Conservation (phyloP, 2,329 filamentous ascomycete species). For the Neonectria coccinea region DNA sequence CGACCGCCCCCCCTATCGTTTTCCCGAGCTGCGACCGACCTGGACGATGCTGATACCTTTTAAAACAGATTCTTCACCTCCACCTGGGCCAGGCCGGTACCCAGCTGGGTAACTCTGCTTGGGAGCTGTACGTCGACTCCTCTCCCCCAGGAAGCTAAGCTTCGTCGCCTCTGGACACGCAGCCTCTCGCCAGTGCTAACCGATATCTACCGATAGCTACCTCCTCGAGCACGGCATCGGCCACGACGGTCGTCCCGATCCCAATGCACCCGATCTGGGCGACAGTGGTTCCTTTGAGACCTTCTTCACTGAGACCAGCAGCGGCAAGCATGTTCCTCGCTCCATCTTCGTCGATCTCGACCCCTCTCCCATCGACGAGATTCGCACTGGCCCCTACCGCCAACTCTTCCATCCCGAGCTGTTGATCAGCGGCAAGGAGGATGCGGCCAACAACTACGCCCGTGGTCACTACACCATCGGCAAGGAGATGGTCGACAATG, state of each 20-base stretch:
- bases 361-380: conserved; percentile 79
- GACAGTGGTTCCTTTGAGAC: conserved; percentile 77
- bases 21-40: conserved; percentile 25
- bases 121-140: conserved; percentile 74
- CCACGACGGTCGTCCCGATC: conserved; percentile 72
- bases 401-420: conserved; percentile 79
- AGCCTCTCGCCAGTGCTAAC: conserved; percentile 37
- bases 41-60: conserved; percentile 36
- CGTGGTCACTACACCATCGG: conserved; percentile 82
- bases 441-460: conserved; percentile 82
- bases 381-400: conserved; percentile 75
- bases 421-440: conserved; percentile 79
- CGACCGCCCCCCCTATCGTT: conserved; percentile 9
- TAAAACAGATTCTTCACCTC: conserved; percentile 69
- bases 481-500: conserved; percentile 79
- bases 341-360: conserved; percentile 80
- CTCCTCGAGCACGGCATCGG: conserved; percentile 79
- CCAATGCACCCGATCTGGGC: conserved; percentile 68
- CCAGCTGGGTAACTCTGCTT: conserved; percentile 80
- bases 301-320: conserved; percentile 79
- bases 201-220: conserved; percentile 62
- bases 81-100: conserved; percentile 77
- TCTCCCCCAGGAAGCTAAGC: conserved; percentile 27
- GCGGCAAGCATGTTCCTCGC: conserved; percentile 78
- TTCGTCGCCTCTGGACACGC: neutral